phyloP scores from a whole-genome alignment of 106 monocot species.

The Acanthochlamys bracteata region DNA sequence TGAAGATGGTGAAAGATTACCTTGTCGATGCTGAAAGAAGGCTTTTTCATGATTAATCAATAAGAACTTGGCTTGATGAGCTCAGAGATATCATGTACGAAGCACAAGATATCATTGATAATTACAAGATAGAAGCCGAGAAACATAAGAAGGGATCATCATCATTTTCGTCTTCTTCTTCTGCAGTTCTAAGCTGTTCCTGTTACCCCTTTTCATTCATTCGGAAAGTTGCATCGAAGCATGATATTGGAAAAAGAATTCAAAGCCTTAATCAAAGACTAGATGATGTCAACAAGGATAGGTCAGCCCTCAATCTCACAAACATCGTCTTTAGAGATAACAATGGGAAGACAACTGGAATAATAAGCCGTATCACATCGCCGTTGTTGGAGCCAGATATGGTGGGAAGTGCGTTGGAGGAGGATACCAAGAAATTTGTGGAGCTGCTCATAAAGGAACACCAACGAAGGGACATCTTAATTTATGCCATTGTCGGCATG shows the following conservation, averaged over 20 bases:
- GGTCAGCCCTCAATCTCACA: constrained; percentile 4
- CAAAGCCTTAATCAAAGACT: neutral
- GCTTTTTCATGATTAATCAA: neutral
- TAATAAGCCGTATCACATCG: neutral
- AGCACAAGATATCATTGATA: constrained; percentile 23
- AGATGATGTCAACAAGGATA: constrained; percentile 7
- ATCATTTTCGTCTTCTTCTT: neutral
- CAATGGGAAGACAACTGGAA: neutral
- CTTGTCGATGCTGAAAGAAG: neutral
- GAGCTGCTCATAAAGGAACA: constrained; percentile 8
- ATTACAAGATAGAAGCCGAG: constrained; percentile 8
- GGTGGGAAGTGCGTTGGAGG: constrained; percentile 20
- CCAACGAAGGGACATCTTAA: neutral
- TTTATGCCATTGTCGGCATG: constrained; percentile 23
- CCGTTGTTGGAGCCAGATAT: constrained; percentile 9
- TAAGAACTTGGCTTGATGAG: constrained; percentile 9
- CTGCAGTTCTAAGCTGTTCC: neutral
- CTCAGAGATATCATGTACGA: constrained; percentile 24
- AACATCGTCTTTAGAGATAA: neutral
- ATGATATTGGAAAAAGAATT: constrained; percentile 2
- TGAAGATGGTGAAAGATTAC: neutral
- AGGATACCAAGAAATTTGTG: constrained; percentile 18
- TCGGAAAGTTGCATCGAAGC: neutral
- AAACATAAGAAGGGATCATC: neutral
- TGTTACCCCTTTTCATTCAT: neutral